These are phyloP conservation scores for Pichia sp. DNA, from an alignment of 1,139 yeast genomes.

Conservation along the genomic window DNA sequence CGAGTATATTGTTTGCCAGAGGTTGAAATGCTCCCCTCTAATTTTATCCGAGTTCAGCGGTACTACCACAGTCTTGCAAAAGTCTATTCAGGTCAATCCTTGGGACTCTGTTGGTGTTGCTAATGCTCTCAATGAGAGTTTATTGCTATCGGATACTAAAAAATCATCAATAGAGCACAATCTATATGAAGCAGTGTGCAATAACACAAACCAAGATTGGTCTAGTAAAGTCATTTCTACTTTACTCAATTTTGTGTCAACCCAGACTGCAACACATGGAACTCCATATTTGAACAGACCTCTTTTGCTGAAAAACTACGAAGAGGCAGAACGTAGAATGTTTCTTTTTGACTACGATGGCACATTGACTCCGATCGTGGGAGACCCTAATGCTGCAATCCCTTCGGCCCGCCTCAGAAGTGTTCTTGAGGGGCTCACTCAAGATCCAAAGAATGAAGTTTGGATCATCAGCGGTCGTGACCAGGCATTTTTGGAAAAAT, in stretches of 20 bases:
- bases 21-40: constrained; percentile 65
- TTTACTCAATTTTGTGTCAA: constrained; percentile 36
- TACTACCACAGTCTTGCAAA: constrained; percentile 72
- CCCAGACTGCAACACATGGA: constrained; percentile 44
- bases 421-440: constrained; percentile 55
- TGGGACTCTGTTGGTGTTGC: constrained; percentile 97
- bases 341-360: constrained; percentile 97
- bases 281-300: constrained; percentile 88
- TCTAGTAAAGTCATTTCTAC: constrained; percentile 56
- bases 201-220: constrained; percentile 81
- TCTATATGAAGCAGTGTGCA: constrained; percentile 59
- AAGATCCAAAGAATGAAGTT: constrained; percentile 78
- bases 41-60: constrained; percentile 92
- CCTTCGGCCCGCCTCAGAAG: constrained; percentile 72
- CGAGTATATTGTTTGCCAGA: constrained; percentile 88
- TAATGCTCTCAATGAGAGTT: constrained; percentile 67
- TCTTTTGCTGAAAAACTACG: constrained; percentile 54
- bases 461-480: constrained; percentile 98
- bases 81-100: constrained; percentile 86
- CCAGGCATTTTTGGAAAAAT: constrained; percentile 79
- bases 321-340: constrained; percentile 59
- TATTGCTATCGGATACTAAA: constrained; percentile 45
- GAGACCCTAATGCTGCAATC: constrained; percentile 97
- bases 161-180: constrained; percentile 44
- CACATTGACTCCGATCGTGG: constrained; percentile 90